These are phyloP conservation scores for Dianthus caryophyllus DNA, from an alignment of 148 eudicot species.

Conservation along the genomic window DNA sequence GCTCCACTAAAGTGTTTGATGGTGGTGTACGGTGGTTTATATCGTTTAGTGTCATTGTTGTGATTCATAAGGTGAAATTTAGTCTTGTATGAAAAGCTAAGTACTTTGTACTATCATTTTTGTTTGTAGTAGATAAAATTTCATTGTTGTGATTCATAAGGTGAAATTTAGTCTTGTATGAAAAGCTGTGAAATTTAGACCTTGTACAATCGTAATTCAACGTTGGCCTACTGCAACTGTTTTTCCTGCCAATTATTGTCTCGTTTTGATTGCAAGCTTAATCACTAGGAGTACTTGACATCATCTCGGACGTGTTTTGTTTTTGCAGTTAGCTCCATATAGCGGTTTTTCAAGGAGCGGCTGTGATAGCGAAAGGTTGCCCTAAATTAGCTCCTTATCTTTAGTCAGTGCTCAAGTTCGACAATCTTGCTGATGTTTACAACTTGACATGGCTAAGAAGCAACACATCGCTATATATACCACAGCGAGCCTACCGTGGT, in stretches of 20 bases:
- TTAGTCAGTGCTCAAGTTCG: background rate
- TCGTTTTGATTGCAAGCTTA: conserved; percentile 7
- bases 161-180: too few relatives aligned
- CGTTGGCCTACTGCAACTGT: background rate
- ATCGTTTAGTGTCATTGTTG: background rate
- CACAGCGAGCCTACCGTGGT: conserved; percentile 98
- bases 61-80: too few relatives aligned
- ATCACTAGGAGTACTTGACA: background rate
- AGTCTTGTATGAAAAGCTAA: too few relatives aligned
- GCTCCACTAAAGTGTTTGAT: background rate
- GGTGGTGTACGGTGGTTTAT: background rate
- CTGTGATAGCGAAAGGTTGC: background rate
- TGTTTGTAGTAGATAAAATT: conserved; percentile 3
- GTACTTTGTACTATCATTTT: background rate
- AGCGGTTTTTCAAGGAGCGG: background rate
- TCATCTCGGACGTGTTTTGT: background rate
- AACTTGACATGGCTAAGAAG: conserved; percentile 77
- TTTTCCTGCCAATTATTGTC: background rate
- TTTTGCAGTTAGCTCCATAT: conserved; percentile 13
- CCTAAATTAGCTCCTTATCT: background rate
- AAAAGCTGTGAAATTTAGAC: too few relatives aligned
- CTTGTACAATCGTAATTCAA: background rate
- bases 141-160: too few relatives aligned
- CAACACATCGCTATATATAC: conserved; percentile 84
- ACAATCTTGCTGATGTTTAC: conserved; percentile 25